These are phyloP conservation scores for Phytophthora megakarya DNA, from an alignment of 352 stramenopile genomes.

Conservation along the genomic window DNA sequence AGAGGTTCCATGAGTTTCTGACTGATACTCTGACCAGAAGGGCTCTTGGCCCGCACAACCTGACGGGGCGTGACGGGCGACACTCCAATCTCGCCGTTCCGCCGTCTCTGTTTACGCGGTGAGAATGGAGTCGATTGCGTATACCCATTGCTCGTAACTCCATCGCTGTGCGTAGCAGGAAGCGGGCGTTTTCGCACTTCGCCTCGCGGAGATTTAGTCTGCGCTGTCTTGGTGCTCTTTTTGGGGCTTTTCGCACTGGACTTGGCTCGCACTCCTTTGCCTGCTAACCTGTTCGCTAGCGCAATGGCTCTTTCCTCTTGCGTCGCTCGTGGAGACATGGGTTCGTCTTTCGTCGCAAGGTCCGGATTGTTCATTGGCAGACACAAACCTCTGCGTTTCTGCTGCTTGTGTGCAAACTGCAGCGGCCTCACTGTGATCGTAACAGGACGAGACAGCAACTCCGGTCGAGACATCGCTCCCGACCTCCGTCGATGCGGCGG, in stretches of 20 bases:
- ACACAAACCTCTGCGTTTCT: constrained; percentile 27
- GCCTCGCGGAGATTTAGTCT: constrained; percentile 36
- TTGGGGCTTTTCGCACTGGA: constrained; percentile 28
- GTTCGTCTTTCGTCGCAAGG: constrained; percentile 11
- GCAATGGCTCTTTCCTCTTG: constrained; percentile 17
- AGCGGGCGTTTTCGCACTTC: constrained; percentile 31
- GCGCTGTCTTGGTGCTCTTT: constrained; percentile 28
- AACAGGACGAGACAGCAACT: constrained; percentile 59
- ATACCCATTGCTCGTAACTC: constrained; percentile 11
- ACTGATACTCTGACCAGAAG: constrained; percentile 37
- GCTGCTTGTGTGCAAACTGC: constrained; percentile 42
- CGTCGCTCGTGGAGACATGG: constrained; percentile 18
- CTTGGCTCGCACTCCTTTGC: constrained; percentile 24
- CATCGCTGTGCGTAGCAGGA: constrained; percentile 18
- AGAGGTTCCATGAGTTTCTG: constrained; percentile 44
- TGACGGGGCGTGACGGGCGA: constrained; percentile 36
- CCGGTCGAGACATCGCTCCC: constrained; percentile 44
- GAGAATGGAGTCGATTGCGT: constrained; percentile 30
- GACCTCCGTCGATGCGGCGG: constrained; percentile 38
- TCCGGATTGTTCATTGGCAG: constrained; percentile 18
- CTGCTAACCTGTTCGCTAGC: constrained; percentile 27
- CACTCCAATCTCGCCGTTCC: constrained; percentile 35
- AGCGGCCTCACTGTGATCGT: constrained; percentile 64
- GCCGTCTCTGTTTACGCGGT: constrained; percentile 45
- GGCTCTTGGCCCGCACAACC: constrained; percentile 35